These are phyloP conservation scores for Exidia glandulosa DNA, from an alignment of 768 basidiomycete species.

Conservation along the genomic window DNA sequence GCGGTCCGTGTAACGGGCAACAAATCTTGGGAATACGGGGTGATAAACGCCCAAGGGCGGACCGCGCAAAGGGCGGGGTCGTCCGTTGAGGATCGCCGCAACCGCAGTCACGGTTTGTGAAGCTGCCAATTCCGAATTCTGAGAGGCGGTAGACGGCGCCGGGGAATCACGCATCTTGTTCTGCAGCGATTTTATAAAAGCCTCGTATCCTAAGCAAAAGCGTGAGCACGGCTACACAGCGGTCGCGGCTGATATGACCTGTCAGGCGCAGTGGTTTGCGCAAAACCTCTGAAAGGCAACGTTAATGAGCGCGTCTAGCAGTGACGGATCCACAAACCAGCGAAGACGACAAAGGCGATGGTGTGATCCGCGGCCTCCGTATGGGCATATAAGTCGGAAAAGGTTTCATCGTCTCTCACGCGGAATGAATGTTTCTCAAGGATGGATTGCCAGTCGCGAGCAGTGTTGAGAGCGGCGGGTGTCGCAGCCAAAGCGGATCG, in stretches of 20 bases:
- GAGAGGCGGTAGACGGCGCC: neutral
- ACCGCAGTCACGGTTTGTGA: neutral
- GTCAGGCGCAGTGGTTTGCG: neutral
- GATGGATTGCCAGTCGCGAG: neutral
- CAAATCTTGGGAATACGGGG: neutral
- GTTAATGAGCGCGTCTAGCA: neutral
- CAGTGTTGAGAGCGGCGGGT: neutral
- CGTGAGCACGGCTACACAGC: neutral
- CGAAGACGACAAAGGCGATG: neutral
- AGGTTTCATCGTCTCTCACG: neutral
- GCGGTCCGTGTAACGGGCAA: neutral
- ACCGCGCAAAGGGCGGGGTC: neutral
- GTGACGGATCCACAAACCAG: neutral
- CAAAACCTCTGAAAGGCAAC: neutral
- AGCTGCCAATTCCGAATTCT: neutral
- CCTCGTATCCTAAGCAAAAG: neutral
- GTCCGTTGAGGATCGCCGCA: neutral
- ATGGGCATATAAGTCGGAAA: neutral
- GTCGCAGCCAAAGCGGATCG: neutral
- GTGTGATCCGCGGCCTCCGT: neutral
- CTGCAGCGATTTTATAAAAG: neutral
- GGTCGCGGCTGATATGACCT: neutral
- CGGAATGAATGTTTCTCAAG: too few relatives aligned
- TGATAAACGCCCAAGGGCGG: neutral
- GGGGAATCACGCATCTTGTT: neutral